phyloP scores from a whole-genome alignment of 2,329 filamentous ascomycete species.

The Grosmannia clavigera region DNA sequence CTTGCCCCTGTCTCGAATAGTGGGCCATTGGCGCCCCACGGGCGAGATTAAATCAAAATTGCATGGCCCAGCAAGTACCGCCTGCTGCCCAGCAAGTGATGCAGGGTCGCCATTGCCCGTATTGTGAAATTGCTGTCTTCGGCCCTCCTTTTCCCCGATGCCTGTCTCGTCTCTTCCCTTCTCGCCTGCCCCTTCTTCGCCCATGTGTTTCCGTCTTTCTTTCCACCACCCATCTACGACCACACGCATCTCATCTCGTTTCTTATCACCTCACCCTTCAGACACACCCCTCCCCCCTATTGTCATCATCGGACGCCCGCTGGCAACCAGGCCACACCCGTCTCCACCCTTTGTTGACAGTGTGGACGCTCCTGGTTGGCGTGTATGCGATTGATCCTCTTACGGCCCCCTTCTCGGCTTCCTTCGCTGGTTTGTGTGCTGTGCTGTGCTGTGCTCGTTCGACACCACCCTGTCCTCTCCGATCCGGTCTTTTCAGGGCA shows the following conservation, averaged over 20 bases:
- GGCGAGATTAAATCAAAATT: conserved; percentile 14
- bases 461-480: not conserved
- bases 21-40: conserved; percentile 10
- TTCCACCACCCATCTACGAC: not conserved
- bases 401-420: not conserved
- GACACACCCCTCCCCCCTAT: not conserved
- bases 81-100: conserved; percentile 3
- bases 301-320: not conserved
- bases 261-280: not conserved
- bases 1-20: conserved; percentile 5
- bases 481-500: not conserved
- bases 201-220: not conserved
- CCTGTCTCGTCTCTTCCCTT: not conserved
- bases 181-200: not conserved
- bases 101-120: conserved; percentile 4
- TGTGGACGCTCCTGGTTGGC: not conserved
- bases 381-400: not conserved
- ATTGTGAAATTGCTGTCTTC: conserved; percentile 4
- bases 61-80: conserved; percentile 5
- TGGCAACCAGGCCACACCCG: not conserved
- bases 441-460: not conserved
- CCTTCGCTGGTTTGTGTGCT: not conserved
- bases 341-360: not conserved
- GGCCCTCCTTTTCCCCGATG: not conserved
- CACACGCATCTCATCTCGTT: not conserved